A percentile compares a stretch with the other conserved stretches of the same genome.
These are phyloP conservation scores for Exophiala mesophila DNA, from an alignment of 2,329 filamentous ascomycete species.

Conservation along the genomic window DNA sequence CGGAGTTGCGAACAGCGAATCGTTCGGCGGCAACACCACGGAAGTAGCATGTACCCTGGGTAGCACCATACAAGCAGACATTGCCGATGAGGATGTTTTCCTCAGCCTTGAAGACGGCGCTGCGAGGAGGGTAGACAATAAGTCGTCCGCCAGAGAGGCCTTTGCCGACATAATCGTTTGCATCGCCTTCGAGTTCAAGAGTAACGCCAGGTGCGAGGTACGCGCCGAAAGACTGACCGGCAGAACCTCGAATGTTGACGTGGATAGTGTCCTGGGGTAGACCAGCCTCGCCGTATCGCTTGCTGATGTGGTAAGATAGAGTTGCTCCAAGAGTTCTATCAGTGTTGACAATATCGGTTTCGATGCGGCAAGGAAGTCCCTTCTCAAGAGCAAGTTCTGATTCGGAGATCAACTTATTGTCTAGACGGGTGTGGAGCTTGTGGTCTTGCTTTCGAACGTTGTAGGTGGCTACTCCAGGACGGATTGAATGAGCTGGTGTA, in stretches of 20 bases:
- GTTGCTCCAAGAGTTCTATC: slow-evolving; percentile 91
- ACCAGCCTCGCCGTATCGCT: slow-evolving; percentile 82
- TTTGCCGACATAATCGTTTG: slow-evolving; percentile 97
- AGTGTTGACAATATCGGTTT: slow-evolving; percentile 95
- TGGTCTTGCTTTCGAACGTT: slow-evolving; percentile 98
- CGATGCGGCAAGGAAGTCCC: slow-evolving; percentile 84
- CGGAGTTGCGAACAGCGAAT: slow-evolving; percentile 94
- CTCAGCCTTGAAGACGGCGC: slow-evolving; percentile 89
- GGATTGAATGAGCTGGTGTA: slow-evolving; percentile 91
- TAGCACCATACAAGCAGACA: slow-evolving; percentile 91
- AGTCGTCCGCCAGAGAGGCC: slow-evolving; percentile 87
- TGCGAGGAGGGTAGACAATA: slow-evolving; percentile 87
- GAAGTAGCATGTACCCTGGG: slow-evolving; percentile 89
- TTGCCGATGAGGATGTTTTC: slow-evolving; percentile 94
- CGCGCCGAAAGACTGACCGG: slow-evolving; percentile 93
- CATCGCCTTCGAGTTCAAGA: slow-evolving; percentile 88
- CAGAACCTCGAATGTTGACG: slow-evolving; percentile 92
- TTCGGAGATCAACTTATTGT: slow-evolving; percentile 96
- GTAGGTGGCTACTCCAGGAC: slow-evolving; percentile 91
- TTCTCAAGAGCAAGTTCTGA: slow-evolving; percentile 92
- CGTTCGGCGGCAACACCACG: slow-evolving; percentile 92
- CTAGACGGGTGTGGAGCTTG: slow-evolving; percentile 82
- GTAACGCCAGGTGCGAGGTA: slow-evolving; percentile 91
- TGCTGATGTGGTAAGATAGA: slow-evolving; percentile 91
- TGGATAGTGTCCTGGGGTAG: slow-evolving; percentile 85